A percentile compares a stretch with the other conserved stretches of the same genome.
phyloP scores from a whole-genome alignment of 257 asterid genomes.

The Cinchona pubescens region DNA sequence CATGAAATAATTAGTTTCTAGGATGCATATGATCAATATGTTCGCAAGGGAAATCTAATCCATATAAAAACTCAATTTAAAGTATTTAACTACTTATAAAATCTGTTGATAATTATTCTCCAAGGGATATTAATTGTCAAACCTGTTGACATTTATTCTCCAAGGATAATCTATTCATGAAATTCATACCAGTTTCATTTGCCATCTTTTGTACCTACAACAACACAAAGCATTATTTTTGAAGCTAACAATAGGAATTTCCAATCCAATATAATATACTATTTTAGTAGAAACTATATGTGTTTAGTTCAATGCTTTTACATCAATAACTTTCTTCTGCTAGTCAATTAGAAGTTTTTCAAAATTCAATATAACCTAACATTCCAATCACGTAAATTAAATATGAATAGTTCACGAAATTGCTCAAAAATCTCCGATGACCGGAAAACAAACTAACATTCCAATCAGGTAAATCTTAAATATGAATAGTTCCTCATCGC shows the following conservation, averaged over 20 bases:
- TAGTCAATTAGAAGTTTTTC: conserved; percentile 84
- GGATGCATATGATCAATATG: too few relatives aligned
- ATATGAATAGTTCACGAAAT: neutral
- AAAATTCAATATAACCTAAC: conserved; percentile 75
- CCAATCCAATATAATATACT: conserved; percentile 2
- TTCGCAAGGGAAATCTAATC: too few relatives aligned
- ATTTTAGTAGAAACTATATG: neutral
- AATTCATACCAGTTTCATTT: conserved; percentile 85
- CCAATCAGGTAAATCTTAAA: too few relatives aligned
- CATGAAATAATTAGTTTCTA: neutral
- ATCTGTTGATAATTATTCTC: conserved; percentile 91
- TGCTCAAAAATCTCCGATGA: too few relatives aligned
- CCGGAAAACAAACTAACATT: too few relatives aligned
- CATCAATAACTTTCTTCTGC: conserved; percentile 77
- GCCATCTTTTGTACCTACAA: conserved; percentile 88
- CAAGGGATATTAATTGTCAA: conserved; percentile 29
- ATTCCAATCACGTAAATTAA: too few relatives aligned
- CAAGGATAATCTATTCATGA: conserved; percentile 64
- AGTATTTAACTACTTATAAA: conserved; percentile 5
- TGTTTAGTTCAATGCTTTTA: conserved; percentile 23
- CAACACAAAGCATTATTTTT: conserved; percentile 14
- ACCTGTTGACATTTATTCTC: too few relatives aligned
- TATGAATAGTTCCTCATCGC: too few relatives aligned
- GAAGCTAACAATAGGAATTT: neutral
- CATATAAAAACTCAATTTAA: too few relatives aligned